Evolutionary conservation across 495 filamentous ascomycete species (phyloP).

Genomic region (Penicillium macrosclerotiorum): DNA sequence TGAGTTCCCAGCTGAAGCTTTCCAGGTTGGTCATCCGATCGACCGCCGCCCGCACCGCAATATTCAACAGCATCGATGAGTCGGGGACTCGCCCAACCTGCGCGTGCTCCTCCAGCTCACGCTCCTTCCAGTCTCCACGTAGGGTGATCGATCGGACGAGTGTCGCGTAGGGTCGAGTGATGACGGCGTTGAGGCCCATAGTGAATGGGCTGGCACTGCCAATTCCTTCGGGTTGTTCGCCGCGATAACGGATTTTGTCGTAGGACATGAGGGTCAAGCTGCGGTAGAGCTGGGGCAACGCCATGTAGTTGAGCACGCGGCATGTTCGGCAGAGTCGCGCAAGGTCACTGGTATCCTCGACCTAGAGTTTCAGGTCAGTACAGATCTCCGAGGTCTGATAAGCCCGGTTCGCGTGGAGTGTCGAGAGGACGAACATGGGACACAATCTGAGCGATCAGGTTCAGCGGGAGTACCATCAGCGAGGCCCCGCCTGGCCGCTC

Average conservation of each 20-base stretch:
- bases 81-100: slow-evolving; percentile 59
- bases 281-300: slow-evolving; percentile 59
- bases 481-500: slow-evolving; percentile 34
- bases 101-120: slow-evolving; percentile 55
- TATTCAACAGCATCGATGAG: slow-evolving; percentile 62
- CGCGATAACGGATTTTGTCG: slow-evolving; percentile 57
- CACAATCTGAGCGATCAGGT: slow-evolving; percentile 57
- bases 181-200: slow-evolving; percentile 60
- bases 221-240: slow-evolving; percentile 58
- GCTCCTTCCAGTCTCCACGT: slow-evolving; percentile 58
- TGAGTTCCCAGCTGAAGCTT: slow-evolving; percentile 62
- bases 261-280: slow-evolving; percentile 58
- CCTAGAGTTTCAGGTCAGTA: slow-evolving; percentile 21
- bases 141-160: slow-evolving; percentile 54
- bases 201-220: slow-evolving; percentile 61
- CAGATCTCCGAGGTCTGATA: slow-evolving; percentile 1
- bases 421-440: slow-evolving; percentile 41
- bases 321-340: slow-evolving; percentile 59
- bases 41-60: slow-evolving; percentile 54
- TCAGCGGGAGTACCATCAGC: slow-evolving; percentile 53
- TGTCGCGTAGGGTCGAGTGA: slow-evolving; percentile 51
- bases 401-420: too few relatives aligned
- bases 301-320: slow-evolving; percentile 64
- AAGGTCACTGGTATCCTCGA: slow-evolving; percentile 57
- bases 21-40: slow-evolving; percentile 57